Evolutionary conservation across 129 eudicot genomes (phyloP).

Genomic region (Flaveria sonorensis): DNA sequence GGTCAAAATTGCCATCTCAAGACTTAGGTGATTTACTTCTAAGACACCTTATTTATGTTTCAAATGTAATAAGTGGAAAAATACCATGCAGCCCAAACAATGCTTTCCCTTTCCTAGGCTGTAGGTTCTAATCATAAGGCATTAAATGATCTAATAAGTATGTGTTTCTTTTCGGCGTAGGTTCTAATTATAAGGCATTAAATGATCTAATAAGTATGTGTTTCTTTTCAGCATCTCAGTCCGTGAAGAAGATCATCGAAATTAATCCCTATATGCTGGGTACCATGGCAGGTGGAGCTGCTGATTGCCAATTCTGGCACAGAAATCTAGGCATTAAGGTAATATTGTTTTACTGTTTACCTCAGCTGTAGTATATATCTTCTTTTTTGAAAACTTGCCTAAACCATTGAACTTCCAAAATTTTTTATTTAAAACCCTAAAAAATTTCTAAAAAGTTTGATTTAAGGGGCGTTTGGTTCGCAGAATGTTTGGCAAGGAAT

Average conservation of each 20-base stretch:
- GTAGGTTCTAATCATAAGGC: neutral
- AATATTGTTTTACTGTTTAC: conserved; percentile 20
- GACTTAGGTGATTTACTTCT: neutral
- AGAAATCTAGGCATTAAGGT: conserved; percentile 98
- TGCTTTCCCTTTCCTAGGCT: neutral
- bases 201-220: neutral
- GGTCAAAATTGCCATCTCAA: neutral
- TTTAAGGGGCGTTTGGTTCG: too few species aligned
- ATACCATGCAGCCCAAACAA: neutral
- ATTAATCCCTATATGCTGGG: conserved; percentile 98
- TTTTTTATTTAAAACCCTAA: neutral
- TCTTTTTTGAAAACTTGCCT: neutral
- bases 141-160: neutral
- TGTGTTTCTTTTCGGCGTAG: conserved; percentile 42
- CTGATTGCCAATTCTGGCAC: conserved; percentile 99
- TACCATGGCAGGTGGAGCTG: conserved; percentile 99
- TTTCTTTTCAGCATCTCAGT: conserved; percentile 72
- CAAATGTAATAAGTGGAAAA: neutral
- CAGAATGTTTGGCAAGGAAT: too few species aligned
- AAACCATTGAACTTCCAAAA: neutral
- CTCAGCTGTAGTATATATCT: neutral
- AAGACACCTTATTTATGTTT: neutral
- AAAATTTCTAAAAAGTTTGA: neutral
- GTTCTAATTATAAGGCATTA: neutral
- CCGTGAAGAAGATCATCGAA: conserved; percentile 98